These are phyloP conservation scores for Pichia sp. DNA, from an alignment of 1,139 yeast species.

Conservation along the genomic window DNA sequence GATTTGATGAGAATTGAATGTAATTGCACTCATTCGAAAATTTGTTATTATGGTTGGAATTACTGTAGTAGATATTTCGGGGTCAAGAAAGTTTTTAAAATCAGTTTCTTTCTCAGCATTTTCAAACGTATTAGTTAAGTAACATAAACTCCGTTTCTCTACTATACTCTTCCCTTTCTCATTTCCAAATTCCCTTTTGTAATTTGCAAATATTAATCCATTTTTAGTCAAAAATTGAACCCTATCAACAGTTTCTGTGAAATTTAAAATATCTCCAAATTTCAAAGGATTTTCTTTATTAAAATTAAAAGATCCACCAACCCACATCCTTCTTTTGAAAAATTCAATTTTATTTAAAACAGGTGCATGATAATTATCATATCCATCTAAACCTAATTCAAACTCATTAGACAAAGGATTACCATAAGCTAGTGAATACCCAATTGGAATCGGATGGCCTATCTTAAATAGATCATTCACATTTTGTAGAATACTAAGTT, in stretches of 20 bases:
- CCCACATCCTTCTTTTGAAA: slow-evolving; percentile 74
- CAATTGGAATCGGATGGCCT: slow-evolving; percentile 36
- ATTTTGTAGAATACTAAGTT: background rate
- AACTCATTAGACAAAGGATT: slow-evolving; percentile 47
- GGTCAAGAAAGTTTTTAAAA: background rate
- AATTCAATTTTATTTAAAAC: slow-evolving; percentile 20
- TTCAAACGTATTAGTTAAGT: slow-evolving; percentile 29
- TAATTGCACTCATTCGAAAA: slow-evolving; percentile 62
- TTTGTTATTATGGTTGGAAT: slow-evolving; percentile 23
- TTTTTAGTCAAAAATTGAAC: slow-evolving; percentile 15
- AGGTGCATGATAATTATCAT: slow-evolving; percentile 79
- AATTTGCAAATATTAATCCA: slow-evolving; percentile 22
- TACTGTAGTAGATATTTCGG: slow-evolving; percentile 11
- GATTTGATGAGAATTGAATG: slow-evolving; percentile 76
- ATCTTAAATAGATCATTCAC: slow-evolving; percentile 14
- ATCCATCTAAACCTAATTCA: slow-evolving; percentile 64
- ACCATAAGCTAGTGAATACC: slow-evolving; percentile 64
- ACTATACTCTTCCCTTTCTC: slow-evolving; percentile 16
- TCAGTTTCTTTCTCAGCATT: background rate
- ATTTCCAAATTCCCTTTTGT: slow-evolving; percentile 21
- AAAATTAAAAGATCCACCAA: slow-evolving; percentile 55
- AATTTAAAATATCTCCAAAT: slow-evolving; percentile 33
- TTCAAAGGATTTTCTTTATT: slow-evolving; percentile 29
- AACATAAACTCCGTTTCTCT: slow-evolving; percentile 32
- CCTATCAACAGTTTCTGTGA: slow-evolving; percentile 37